Evolutionary conservation across 2,329 filamentous ascomycete genomes (phyloP).

Genomic region (Diaporthe citrichinensis): DNA sequence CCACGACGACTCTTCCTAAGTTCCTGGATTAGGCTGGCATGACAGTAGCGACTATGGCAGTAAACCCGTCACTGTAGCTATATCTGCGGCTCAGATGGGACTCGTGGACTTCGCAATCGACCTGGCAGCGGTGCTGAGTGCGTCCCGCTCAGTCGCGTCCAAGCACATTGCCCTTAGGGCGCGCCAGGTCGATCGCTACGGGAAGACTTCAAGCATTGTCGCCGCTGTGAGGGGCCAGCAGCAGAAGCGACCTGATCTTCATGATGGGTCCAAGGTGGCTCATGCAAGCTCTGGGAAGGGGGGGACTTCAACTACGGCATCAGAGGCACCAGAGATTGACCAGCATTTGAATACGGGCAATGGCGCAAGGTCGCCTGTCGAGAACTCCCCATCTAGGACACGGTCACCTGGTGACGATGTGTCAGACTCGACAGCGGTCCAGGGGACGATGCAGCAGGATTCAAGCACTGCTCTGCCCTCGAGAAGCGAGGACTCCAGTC

Average conservation of each 20-base stretch:
- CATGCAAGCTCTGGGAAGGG: neutral
- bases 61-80: neutral
- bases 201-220: conserved; percentile 60
- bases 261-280: neutral
- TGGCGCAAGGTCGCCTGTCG: neutral
- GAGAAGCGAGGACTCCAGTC: neutral
- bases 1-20: neutral
- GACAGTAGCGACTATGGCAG: conserved; percentile 3
- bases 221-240: conserved; percentile 47
- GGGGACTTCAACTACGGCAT: neutral
- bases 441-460: neutral
- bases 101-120: conserved; percentile 78
- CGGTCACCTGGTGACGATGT: neutral
- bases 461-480: neutral
- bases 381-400: too few relatives aligned
- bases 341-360: neutral
- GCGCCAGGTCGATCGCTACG: conserved; percentile 67
- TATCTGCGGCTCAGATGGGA: conserved; percentile 59
- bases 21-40: neutral
- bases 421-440: neutral
- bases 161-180: conserved; percentile 72
- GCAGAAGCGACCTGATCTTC: neutral
- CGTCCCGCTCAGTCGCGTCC: conserved; percentile 76
- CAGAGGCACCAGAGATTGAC: neutral
- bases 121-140: conserved; percentile 77